A percentile compares a stretch with the other conserved stretches of the same genome.
These are phyloP conservation scores for Apiotrichum sp. DNA, from an alignment of 1,284 basidiomycete genomes.

Conservation along the genomic window DNA sequence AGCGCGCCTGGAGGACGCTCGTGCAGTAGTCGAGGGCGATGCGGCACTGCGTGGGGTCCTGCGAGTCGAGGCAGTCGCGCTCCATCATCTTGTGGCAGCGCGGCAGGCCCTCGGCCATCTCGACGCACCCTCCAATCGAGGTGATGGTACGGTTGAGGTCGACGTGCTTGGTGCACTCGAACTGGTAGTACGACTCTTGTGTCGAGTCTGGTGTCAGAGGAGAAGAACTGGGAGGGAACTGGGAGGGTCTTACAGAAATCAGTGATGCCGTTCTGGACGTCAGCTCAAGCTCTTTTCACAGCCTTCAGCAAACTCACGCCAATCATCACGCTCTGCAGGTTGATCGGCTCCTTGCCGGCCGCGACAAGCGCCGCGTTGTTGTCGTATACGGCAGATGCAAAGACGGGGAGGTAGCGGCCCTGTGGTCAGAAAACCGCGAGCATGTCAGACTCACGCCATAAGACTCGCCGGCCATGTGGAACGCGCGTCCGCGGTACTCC, in stretches of 20 bases:
- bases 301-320: constrained; percentile 44
- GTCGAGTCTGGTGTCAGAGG: constrained; percentile 22
- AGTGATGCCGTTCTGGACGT: constrained; percentile 48
- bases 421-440: constrained; percentile 12
- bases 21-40: constrained; percentile 60
- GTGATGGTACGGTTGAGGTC: constrained; percentile 35
- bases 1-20: constrained; percentile 39
- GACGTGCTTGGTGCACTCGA: constrained; percentile 36
- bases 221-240: neutral
- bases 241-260: constrained; percentile 25
- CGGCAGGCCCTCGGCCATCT: constrained; percentile 37
- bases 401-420: constrained; percentile 79
- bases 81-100: constrained; percentile 31
- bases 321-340: constrained; percentile 71
- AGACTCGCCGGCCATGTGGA: constrained; percentile 63
- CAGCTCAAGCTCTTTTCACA: neutral
- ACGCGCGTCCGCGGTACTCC: constrained; percentile 57
- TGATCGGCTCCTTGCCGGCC: constrained; percentile 63
- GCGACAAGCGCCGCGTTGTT: constrained; percentile 60
- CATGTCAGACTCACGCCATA: constrained; percentile 29
- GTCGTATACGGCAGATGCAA: constrained; percentile 71
- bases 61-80: constrained; percentile 31
- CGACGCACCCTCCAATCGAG: constrained; percentile 32
- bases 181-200: constrained; percentile 39
- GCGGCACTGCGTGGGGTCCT: constrained; percentile 56